Percentiles rank a stretch among this genome's conserved stretches.
phyloP scores from a whole-genome alignment of 768 basidiomycete genomes.

The Tulasnella sp. region DNA sequence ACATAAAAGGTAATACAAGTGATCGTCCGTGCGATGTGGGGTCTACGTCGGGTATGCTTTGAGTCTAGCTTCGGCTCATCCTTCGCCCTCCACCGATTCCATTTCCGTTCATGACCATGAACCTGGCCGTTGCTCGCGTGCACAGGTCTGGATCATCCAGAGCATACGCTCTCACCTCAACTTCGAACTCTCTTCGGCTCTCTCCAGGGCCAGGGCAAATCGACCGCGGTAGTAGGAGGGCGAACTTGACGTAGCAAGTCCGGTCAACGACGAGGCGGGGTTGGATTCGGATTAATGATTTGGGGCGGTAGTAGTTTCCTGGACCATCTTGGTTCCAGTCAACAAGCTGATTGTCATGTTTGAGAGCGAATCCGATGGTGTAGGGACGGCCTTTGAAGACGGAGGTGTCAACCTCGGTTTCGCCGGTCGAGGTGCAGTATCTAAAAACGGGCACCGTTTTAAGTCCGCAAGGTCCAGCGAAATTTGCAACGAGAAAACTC shows the following conservation, averaged over 20 bases:
- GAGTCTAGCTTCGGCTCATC: background rate
- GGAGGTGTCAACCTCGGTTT: slow-evolving; percentile 8
- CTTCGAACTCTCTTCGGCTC: background rate
- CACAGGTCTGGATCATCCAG: slow-evolving; percentile 5
- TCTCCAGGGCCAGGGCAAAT: background rate
- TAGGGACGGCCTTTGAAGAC: slow-evolving; percentile 1
- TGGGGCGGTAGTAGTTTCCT: slow-evolving; percentile 5
- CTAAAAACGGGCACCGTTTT: background rate
- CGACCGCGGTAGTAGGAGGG: background rate
- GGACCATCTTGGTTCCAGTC: slow-evolving; percentile 14
- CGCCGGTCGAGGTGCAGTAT: background rate
- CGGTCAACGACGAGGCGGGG: slow-evolving; percentile 6
- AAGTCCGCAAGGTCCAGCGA: background rate
- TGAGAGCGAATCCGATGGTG: slow-evolving; percentile 8
- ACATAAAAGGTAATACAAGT: background rate
- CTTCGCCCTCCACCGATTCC: background rate
- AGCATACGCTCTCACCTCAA: slow-evolving; percentile 9
- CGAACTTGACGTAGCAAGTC: slow-evolving; percentile 7
- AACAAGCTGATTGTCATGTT: background rate
- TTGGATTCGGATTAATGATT: background rate
- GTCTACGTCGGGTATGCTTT: background rate
- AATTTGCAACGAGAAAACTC: background rate
- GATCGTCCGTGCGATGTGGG: background rate
- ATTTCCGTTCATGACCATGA: slow-evolving; percentile 5
- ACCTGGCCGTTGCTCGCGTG: background rate